A percentile compares a stretch with the other conserved stretches of the same genome.
Conservation (phyloP, 768 basidiomycete genomes). For the Dioszegia hungarica region DNA sequence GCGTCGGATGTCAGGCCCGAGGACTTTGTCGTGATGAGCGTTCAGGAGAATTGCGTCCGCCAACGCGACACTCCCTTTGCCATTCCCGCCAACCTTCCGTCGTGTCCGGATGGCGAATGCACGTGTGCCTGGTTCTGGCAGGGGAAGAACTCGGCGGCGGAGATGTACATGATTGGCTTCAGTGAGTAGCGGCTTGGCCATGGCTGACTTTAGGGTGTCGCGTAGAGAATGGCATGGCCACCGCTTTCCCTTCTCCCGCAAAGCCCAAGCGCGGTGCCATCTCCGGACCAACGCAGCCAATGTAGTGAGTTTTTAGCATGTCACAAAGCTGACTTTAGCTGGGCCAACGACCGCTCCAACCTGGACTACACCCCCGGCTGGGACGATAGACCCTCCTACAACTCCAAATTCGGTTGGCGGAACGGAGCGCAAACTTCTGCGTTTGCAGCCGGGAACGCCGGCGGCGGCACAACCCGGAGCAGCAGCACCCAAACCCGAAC, state of each 20-base stretch:
- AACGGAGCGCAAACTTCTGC: slow-evolving; percentile 6
- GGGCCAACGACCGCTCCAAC: slow-evolving; percentile 8
- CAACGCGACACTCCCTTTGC: slow-evolving; percentile 28
- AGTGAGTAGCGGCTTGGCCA: not conserved
- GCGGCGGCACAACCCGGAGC: not conserved
- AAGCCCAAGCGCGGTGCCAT: slow-evolving; percentile 1
- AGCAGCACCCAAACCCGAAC: not conserved
- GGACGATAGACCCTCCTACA: slow-evolving; percentile 6
- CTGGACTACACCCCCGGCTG: not conserved
- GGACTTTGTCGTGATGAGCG: slow-evolving; percentile 38
- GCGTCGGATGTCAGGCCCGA: slow-evolving; percentile 27
- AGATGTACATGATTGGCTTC: slow-evolving; percentile 33
- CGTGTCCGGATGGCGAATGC: slow-evolving; percentile 41
- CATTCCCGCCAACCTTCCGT: slow-evolving; percentile 37
- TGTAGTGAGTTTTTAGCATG: too few species aligned
- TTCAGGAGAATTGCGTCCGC: slow-evolving; percentile 36
- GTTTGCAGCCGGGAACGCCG: not conserved
- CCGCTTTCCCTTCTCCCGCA: not conserved
- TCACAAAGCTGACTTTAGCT: too few species aligned
- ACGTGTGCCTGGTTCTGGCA: slow-evolving; percentile 35
- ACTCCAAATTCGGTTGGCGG: not conserved
- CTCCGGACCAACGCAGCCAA: slow-evolving; percentile 6
- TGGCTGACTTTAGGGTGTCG: not conserved
- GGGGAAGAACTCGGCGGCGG: slow-evolving; percentile 21
- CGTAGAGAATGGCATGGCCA: slow-evolving; percentile 13